Conservation (phyloP, 306 rosid species). For the Pueraria montana region DNA sequence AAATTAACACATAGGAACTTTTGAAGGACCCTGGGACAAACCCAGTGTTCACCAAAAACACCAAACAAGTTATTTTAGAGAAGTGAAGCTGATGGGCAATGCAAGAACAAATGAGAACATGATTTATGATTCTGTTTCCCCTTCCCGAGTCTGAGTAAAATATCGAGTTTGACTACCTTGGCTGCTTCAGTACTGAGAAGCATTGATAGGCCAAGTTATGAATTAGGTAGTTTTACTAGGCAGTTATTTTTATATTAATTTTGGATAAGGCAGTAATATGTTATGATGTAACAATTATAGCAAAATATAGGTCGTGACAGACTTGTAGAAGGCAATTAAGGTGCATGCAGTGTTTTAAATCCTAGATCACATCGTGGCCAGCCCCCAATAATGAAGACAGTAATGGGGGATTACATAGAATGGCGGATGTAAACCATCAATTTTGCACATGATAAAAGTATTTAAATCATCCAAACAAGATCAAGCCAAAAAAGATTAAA, state of each 20-base stretch:
- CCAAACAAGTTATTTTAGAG: neutral
- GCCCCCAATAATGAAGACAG: constrained; percentile 17
- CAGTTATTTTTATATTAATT: neutral
- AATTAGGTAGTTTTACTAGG: neutral
- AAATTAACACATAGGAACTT: neutral
- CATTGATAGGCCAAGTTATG: neutral
- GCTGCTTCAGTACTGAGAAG: neutral
- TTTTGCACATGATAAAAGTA: neutral
- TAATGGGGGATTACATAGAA: constrained; percentile 19
- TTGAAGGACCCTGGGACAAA: no score
- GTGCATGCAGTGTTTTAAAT: neutral
- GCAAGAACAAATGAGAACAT: neutral
- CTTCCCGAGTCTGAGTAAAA: neutral
- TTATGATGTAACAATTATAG: neutral
- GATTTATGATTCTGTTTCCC: neutral
- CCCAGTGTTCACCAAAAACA: neutral
- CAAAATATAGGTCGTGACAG: neutral
- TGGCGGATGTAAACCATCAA: constrained; percentile 21
- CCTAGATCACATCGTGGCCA: neutral
- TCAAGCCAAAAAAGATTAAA: constrained; percentile 11
- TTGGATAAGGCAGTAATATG: neutral
- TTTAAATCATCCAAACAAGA: constrained; percentile 6
- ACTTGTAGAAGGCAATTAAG: neutral
- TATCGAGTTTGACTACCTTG: neutral
- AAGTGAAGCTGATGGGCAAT: neutral